A percentile compares a stretch with the other conserved stretches of the same genome.
Evolutionary conservation across 179 eudicot species (phyloP).

Genomic region (Actinidia polygama): DNA sequence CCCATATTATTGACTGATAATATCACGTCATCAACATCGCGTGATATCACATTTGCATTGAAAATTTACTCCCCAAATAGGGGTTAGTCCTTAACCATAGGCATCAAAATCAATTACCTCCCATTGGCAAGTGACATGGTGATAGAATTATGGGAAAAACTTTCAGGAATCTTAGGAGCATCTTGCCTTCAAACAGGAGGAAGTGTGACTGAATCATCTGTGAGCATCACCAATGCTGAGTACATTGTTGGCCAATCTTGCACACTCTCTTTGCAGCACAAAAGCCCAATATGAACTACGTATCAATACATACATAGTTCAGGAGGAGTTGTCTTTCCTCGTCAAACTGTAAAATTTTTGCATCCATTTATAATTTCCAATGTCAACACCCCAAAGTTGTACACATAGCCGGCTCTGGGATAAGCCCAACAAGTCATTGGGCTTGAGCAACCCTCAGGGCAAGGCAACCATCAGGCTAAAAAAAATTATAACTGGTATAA

Average conservation of each 20-base stretch:
- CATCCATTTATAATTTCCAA: constrained; percentile 15
- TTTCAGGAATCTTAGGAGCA: not conserved
- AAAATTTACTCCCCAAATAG: not conserved
- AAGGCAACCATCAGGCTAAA: no score
- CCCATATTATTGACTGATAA: no score
- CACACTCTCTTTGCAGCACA: not conserved
- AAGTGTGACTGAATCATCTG: not conserved
- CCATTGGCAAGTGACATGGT: constrained; percentile 2
- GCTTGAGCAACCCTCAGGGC: no score
- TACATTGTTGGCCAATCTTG: constrained; percentile 15
- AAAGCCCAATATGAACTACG: not conserved
- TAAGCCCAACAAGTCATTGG: no score
- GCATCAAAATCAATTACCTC: not conserved
- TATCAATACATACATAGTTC: not conserved
- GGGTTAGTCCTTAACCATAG: not conserved
- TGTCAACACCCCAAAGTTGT: not conserved
- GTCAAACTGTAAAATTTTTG: not conserved
- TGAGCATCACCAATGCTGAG: not conserved
- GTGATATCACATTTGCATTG: no score
- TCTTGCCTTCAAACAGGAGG: not conserved
- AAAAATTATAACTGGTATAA: no score
- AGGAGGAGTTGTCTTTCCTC: not conserved
- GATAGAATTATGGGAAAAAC: not conserved
- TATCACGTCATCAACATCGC: no score
- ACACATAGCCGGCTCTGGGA: no score